Conservation (phyloP, 371 early-diverging fungal species). For the Mucor indicus region DNA sequence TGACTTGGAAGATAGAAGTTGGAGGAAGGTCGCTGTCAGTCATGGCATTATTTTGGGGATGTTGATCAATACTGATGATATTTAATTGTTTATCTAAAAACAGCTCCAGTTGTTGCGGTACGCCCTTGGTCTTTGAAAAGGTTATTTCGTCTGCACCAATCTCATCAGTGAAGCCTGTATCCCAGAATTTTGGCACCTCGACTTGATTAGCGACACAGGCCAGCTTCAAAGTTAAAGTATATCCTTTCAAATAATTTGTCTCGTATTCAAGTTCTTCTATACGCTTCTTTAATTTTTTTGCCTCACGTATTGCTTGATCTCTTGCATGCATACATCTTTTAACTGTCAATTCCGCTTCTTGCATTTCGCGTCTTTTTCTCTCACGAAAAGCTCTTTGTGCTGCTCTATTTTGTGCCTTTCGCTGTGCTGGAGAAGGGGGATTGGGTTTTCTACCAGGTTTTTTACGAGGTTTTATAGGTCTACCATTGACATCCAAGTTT, state of each 20-base stretch:
- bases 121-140: slow-evolving; percentile 28
- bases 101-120: slow-evolving; percentile 40
- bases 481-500: slow-evolving; percentile 32
- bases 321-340: slow-evolving; percentile 26
- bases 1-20: no score
- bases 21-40: no score
- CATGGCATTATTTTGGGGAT: no score
- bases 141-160: slow-evolving; percentile 33
- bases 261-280: slow-evolving; percentile 31
- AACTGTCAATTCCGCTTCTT: slow-evolving; percentile 59
- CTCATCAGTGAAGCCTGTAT: slow-evolving; percentile 24
- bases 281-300: slow-evolving; percentile 10
- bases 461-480: slow-evolving; percentile 39
- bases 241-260: slow-evolving; percentile 31
- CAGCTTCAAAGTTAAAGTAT: slow-evolving; percentile 28
- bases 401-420: slow-evolving; percentile 74
- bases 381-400: slow-evolving; percentile 78
- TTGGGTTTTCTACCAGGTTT: slow-evolving; percentile 47
- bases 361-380: slow-evolving; percentile 72
- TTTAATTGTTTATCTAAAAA: slow-evolving; percentile 27
- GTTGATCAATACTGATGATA: slow-evolving; percentile 18
- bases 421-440: slow-evolving; percentile 52
- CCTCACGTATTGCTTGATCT: slow-evolving; percentile 30
- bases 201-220: slow-evolving; percentile 35
- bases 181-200: slow-evolving; percentile 38